Base-by-base conservation (phyloP, 345 rosid species). In the Sonneratia caseolaris region DNA sequence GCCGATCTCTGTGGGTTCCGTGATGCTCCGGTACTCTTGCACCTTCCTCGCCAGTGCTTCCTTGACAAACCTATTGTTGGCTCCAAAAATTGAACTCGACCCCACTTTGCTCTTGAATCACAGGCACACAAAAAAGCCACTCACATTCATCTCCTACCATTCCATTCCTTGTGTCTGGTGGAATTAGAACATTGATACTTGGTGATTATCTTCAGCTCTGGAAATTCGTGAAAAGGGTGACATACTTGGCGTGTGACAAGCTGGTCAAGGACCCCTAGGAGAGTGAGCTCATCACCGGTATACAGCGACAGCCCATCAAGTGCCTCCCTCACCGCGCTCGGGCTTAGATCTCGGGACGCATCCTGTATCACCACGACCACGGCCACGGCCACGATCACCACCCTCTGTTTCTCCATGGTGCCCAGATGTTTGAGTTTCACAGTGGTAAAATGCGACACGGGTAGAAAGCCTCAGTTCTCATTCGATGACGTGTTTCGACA, bases 271-370 rank as follows among this genome's bases (percentile, higher is more conserved):
- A 80, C 78, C 42, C 76, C 76, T 8, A 85, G 75, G 8, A 85
- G 57, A 6, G 78, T 78, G 69, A 85, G 83, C 69, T 64, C 71
- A 76, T 83, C 89, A 40, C 89, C 82, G 0, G 80, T 53, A 21
- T 77, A 74, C 8, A 85, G 77, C 61, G 73, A 64, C 62, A 83
- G 77, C 68, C 82, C 83, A 10, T 64, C 49, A 38, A 85, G 57
- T 35, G 82, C 82, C 86, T 85, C 81, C 72, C 65, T 76, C 21
- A 83, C 56, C 6, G 79, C 76, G 40, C 74, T 45, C 42, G 74
- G 64, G 71, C 55, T 70, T 36, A 70, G 59, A 64, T 79, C 77
- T 64, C n/a, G 70, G 24, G 83, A 79, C 45, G 82, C 86, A 73
- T 82, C 85, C 70, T 78, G 82, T 56, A 85, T 83, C 77, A 83